Conservation (phyloP, 768 basidiomycete genomes). For the Strobilomyces dryophilus region DNA sequence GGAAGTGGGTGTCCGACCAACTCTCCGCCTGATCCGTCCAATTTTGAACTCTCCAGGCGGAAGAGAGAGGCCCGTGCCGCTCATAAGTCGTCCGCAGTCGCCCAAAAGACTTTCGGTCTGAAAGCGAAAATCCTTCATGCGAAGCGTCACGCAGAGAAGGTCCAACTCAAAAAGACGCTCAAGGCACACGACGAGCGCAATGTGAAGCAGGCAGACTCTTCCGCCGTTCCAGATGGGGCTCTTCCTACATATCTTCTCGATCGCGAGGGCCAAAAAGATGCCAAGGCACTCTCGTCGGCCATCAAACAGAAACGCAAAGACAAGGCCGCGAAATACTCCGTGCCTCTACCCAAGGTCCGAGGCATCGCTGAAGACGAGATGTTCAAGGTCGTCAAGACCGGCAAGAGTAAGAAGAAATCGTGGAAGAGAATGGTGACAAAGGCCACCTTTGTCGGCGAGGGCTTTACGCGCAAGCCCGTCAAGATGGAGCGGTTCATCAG, state of each 20-base stretch:
- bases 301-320: conserved; percentile 99
- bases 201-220: conserved; percentile 88
- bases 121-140: conserved; percentile 98
- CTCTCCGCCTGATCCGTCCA: background rate
- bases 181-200: conserved; percentile 99
- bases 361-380: conserved; percentile 99
- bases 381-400: conserved; percentile 99
- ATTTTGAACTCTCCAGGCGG: conserved; percentile 45
- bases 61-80: conserved; percentile 77
- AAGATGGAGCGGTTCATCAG: conserved; percentile 98
- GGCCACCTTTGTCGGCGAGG: conserved; percentile 97
- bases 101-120: conserved; percentile 93
- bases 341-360: conserved; percentile 93
- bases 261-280: conserved; percentile 96
- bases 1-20: conserved; percentile 57
- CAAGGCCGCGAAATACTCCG: conserved; percentile 97
- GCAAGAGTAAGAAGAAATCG: conserved; percentile 91
- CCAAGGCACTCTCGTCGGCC: conserved; percentile 91
- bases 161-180: conserved; percentile 98
- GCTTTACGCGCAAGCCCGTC: conserved; percentile 96
- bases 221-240: conserved; percentile 82
- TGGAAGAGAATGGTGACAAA: conserved; percentile 99
- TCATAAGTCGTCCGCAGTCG: conserved; percentile 73
- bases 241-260: conserved; percentile 95
- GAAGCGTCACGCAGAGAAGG: conserved; percentile 94